Evolutionary conservation across 257 asterid species (phyloP).

Genomic region (Jacaranda mimosifolia): DNA sequence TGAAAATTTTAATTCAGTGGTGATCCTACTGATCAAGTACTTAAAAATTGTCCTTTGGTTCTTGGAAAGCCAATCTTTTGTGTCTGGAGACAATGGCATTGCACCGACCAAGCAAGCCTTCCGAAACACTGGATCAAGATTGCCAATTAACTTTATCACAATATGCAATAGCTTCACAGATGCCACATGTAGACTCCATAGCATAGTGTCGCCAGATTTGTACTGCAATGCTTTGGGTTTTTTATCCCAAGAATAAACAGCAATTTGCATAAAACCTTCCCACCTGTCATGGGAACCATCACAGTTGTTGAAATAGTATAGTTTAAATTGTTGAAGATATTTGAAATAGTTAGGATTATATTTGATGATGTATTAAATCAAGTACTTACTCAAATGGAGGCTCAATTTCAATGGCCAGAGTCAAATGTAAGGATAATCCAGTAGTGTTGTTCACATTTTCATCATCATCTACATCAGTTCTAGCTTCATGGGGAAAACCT

Average conservation of each 20-base stretch:
- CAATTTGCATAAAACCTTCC: slow-evolving; percentile 85
- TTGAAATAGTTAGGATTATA: neutral
- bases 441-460: slow-evolving; percentile 30
- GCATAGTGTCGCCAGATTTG: slow-evolving; percentile 36
- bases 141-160: slow-evolving; percentile 64
- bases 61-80: slow-evolving; percentile 46
- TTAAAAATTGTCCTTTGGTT: slow-evolving; percentile 57
- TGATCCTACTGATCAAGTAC: slow-evolving; percentile 51
- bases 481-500: slow-evolving; percentile 84
- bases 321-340: neutral
- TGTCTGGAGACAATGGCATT: slow-evolving; percentile 41
- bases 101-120: slow-evolving; percentile 87
- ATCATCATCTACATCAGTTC: slow-evolving; percentile 48
- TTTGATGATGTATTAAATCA: slow-evolving; percentile 7
- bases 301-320: neutral
- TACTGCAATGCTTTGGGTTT: slow-evolving; percentile 42
- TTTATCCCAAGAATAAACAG: slow-evolving; percentile 60
- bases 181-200: slow-evolving; percentile 34
- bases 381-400: slow-evolving; percentile 86
- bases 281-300: slow-evolving; percentile 58
- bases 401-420: slow-evolving; percentile 85
- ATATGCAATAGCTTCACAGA: slow-evolving; percentile 61
- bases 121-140: slow-evolving; percentile 61
- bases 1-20: slow-evolving; percentile 50
- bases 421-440: slow-evolving; percentile 80